These are phyloP conservation scores for Globisporangium alternatum DNA, from an alignment of 352 stramenopile species.

Conservation along the genomic window DNA sequence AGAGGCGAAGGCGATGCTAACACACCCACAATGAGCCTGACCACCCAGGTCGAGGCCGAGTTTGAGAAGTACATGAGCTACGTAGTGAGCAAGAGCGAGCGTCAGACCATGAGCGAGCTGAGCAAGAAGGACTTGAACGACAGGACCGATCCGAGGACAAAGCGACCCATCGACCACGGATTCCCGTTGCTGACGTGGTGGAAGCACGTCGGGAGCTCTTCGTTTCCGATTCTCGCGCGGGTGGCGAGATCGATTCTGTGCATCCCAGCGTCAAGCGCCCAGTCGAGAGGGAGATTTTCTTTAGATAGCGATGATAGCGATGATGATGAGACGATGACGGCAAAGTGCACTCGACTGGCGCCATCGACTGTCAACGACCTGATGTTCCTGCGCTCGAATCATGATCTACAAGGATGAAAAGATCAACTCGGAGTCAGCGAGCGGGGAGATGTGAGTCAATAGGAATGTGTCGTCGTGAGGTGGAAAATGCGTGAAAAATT, in stretches of 20 bases:
- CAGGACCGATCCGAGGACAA: slow-evolving; percentile 7
- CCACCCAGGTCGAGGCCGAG: background rate
- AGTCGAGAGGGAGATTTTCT: background rate
- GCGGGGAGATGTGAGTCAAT: too few relatives aligned
- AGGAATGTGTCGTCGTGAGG: too few relatives aligned
- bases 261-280: slow-evolving; percentile 1
- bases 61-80: background rate
- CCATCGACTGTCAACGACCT: slow-evolving; percentile 4
- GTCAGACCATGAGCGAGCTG: slow-evolving; percentile 14
- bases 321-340: background rate
- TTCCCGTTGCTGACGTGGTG: slow-evolving; percentile 6
- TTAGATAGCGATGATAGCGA: background rate
- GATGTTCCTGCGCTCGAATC: slow-evolving; percentile 6
- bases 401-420: background rate
- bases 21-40: background rate
- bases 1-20: background rate
- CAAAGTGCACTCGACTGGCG: background rate
- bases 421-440: too few relatives aligned
- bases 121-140: slow-evolving; percentile 13
- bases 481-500: too few relatives aligned
- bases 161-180: background rate
- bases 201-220: slow-evolving; percentile 1
- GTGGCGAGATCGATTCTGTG: slow-evolving; percentile 4
- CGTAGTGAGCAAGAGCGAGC: slow-evolving; percentile 19
- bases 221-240: background rate